phyloP scores from a whole-genome alignment of 805 yeast genomes.

The Wickerhamiella dianesei region DNA sequence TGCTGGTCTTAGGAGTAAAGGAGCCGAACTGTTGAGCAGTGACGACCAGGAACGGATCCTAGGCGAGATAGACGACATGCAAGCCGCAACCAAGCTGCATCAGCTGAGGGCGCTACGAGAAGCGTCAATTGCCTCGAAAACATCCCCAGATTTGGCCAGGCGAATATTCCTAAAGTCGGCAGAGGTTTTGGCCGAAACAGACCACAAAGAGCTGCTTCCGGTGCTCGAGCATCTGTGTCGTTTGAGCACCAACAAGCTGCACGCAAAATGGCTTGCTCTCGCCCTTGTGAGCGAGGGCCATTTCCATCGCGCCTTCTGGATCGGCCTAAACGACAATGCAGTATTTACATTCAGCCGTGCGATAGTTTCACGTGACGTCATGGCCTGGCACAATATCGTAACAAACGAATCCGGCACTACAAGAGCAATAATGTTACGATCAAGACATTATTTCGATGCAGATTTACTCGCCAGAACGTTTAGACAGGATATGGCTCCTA shows the following conservation, averaged over 20 bases:
- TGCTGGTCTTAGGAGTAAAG: not conserved
- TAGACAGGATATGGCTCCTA: not conserved
- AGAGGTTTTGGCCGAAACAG: not conserved
- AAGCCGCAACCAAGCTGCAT: not conserved
- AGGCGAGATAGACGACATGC: not conserved
- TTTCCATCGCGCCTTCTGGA: not conserved
- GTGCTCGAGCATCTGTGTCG: not conserved
- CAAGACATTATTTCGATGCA: not conserved
- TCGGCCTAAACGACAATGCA: not conserved
- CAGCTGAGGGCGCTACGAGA: conserved; percentile 1
- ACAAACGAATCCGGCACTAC: not conserved
- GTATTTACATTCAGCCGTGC: not conserved
- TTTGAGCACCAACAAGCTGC: not conserved
- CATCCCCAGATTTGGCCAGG: not conserved
- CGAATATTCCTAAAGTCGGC: not conserved
- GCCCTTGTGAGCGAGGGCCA: not conserved
- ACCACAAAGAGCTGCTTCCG: not conserved
- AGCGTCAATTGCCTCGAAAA: not conserved
- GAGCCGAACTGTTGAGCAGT: not conserved
- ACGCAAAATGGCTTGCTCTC: not conserved
- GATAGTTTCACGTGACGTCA: not conserved
- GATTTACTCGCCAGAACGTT: not conserved
- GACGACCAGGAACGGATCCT: not conserved
- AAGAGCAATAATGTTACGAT: not conserved
- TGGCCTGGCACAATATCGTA: not conserved